These are phyloP conservation scores for Rhizopogon vulgaris DNA, from an alignment of 768 basidiomycete genomes.

Conservation along the genomic window DNA sequence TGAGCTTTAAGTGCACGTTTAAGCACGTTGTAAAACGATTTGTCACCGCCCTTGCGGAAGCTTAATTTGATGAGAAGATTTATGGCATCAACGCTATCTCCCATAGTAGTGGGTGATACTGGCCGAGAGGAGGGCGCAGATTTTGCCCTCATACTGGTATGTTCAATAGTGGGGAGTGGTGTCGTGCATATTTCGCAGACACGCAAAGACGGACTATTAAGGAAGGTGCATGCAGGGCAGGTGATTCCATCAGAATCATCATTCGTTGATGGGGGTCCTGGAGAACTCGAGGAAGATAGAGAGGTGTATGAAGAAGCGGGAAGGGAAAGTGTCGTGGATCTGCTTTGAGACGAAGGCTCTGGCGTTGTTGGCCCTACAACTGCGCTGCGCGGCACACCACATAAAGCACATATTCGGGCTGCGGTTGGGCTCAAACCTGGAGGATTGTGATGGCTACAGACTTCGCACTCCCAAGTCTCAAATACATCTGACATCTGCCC, in stretches of 20 bases:
- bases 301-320: conserved; percentile 29
- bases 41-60: conserved; percentile 89
- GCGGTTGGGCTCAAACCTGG: conserved; percentile 67
- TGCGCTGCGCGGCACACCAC: conserved; percentile 65
- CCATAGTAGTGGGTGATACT: conserved; percentile 37
- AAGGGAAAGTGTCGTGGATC: conserved; percentile 34
- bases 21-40: conserved; percentile 70
- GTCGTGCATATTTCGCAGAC: conserved; percentile 86
- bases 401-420: conserved; percentile 69
- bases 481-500: conserved; percentile 25
- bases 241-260: conserved; percentile 35
- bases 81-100: conserved; percentile 20
- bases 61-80: conserved; percentile 70
- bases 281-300: conserved; percentile 15
- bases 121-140: conserved; percentile 67
- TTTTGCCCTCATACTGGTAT: conserved; percentile 30
- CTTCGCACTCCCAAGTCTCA: conserved; percentile 76
- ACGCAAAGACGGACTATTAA: conserved; percentile 72
- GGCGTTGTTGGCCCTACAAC: conserved; percentile 20
- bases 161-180: conserved; percentile 38
- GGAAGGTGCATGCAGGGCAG: conserved; percentile 88
- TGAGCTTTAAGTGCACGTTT: conserved; percentile 65
- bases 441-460: conserved; percentile 83
- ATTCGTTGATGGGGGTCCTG: conserved; percentile 12
- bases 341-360: conserved; percentile 17